phyloP scores from a whole-genome alignment of 2,329 filamentous ascomycete genomes.

The Colletotrichum tanaceti region DNA sequence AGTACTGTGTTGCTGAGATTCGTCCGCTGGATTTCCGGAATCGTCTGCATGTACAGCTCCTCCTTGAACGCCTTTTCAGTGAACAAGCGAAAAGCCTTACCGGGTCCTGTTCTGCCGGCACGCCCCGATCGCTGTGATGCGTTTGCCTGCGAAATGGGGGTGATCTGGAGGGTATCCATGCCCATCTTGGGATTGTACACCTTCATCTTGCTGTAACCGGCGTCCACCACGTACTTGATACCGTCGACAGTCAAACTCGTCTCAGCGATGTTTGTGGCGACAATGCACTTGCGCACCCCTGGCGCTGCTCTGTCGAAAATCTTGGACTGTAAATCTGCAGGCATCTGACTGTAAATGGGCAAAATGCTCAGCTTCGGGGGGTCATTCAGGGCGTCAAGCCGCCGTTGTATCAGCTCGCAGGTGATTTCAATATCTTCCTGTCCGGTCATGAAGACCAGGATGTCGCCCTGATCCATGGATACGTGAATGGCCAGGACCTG shows the following conservation, averaged over 20 bases:
- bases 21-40: conserved; percentile 96
- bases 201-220: conserved; percentile 96
- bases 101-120: conserved; percentile 92
- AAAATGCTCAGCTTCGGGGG: conserved; percentile 94
- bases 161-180: conserved; percentile 98
- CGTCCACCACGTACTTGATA: conserved; percentile 99
- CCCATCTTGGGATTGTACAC: conserved; percentile 99
- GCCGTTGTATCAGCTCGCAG: conserved; percentile 90
- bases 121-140: conserved; percentile 92
- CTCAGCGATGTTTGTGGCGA: conserved; percentile 98
- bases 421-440: conserved; percentile 99
- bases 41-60: conserved; percentile 95
- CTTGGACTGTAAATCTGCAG: conserved; percentile 95
- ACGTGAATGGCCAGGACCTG: conserved; percentile 97
- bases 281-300: conserved; percentile 95
- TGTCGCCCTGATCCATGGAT: conserved; percentile 91
- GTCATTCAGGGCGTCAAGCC: conserved; percentile 89
- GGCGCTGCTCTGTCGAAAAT: conserved; percentile 94
- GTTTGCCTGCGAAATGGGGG: conserved; percentile 96
- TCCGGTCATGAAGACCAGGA: conserved; percentile 98
- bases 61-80: conserved; percentile 96
- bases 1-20: conserved; percentile 96
- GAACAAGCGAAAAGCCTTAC: conserved; percentile 93
- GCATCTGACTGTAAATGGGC: conserved; percentile 99
- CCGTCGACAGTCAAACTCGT: conserved; percentile 98